phyloP scores from a whole-genome alignment of 345 rosid species.

The Laguncularia racemosa region DNA sequence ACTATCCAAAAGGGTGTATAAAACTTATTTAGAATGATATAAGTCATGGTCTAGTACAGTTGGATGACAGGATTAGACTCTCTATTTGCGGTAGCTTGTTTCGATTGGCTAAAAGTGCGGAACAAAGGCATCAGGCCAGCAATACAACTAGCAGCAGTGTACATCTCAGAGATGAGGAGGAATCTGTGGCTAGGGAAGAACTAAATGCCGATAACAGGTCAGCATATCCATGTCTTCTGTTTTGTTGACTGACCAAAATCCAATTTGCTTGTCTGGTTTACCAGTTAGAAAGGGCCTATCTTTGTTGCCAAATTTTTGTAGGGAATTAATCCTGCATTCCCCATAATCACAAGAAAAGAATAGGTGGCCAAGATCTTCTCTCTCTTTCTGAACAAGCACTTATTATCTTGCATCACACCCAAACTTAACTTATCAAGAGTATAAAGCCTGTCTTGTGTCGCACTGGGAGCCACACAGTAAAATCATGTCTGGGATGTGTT shows the following conservation, averaged over 20 bases:
- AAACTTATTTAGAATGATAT: slow-evolving; percentile 8
- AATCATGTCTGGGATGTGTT: no score
- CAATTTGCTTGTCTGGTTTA: no score
- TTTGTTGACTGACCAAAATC: no score
- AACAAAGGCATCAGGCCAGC: slow-evolving; percentile 55
- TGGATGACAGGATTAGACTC: slow-evolving; percentile 64
- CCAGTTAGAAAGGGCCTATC: no score
- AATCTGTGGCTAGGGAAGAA: slow-evolving; percentile 34
- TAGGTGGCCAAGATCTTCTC: background rate
- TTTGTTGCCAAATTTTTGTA: no score
- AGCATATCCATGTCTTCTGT: slow-evolving; percentile 10
- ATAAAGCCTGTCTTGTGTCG: no score
- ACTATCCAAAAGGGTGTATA: slow-evolving; percentile 17
- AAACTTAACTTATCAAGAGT: no score
- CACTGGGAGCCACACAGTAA: no score
- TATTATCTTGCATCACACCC: no score
- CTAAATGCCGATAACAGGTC: slow-evolving; percentile 38
- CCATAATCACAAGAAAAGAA: background rate
- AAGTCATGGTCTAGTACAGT: slow-evolving; percentile 36
- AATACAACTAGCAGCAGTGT: slow-evolving; percentile 46
- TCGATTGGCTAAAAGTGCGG: slow-evolving; percentile 89
- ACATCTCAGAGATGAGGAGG: slow-evolving; percentile 42
- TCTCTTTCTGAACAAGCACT: no score
- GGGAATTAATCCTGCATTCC: background rate
- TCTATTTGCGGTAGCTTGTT: slow-evolving; percentile 91